These are phyloP conservation scores for Aegilops umbellulata DNA, from an alignment of 176 grass and related monocot genomes.

Conservation along the genomic window DNA sequence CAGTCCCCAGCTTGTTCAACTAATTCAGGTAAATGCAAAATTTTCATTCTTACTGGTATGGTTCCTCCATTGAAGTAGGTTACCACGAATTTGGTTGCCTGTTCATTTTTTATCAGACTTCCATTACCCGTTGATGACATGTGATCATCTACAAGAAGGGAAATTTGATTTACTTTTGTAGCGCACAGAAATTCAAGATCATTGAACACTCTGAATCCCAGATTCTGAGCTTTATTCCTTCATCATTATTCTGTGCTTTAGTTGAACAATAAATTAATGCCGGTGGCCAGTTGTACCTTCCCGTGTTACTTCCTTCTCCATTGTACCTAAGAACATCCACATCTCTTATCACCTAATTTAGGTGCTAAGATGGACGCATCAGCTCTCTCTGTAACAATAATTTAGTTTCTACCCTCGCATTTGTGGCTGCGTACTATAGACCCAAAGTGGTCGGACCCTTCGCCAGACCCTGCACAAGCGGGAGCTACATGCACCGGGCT, in stretches of 20 bases:
- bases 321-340: conserved; percentile 3
- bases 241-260: conserved; percentile 6
- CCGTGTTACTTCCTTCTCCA: background rate
- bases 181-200: background rate
- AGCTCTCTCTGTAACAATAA: background rate
- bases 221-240: background rate
- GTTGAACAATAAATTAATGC: conserved; percentile 10
- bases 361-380: conserved; percentile 1
- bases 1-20: conserved; percentile 56
- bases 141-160: conserved; percentile 1
- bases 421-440: background rate
- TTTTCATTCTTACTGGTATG: conserved; percentile 1
- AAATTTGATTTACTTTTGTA: background rate
- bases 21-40: conserved; percentile 59
- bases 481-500: too few species aligned
- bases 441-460: too few species aligned
- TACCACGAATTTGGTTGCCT: background rate
- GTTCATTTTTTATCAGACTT: background rate
- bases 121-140: conserved; percentile 4
- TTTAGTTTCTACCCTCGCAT: background rate
- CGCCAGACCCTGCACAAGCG: too few species aligned
- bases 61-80: conserved; percentile 26
- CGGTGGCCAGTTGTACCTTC: background rate
- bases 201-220: background rate
- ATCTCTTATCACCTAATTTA: conserved; percentile 5